A percentile compares a stretch with the other conserved stretches of the same genome.
phyloP scores from a whole-genome alignment of 2,329 filamentous ascomycete genomes.

The Chrysosporium queenslandicum region DNA sequence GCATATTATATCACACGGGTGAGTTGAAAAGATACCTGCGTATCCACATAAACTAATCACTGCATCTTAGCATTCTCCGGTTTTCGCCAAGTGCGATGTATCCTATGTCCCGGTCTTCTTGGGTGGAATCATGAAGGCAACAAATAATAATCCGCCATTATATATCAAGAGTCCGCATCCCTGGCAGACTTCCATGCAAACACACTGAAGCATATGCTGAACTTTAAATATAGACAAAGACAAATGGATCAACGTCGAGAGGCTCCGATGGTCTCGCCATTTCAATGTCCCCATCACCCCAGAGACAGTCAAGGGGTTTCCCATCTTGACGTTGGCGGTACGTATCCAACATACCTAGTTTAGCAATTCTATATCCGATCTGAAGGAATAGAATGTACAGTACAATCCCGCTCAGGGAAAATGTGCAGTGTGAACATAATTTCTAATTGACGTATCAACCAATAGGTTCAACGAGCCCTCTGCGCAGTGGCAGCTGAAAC shows the following conservation, averaged over 20 bases:
- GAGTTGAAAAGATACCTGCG: conserved; percentile 23
- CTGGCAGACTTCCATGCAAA: no score
- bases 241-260: conserved; percentile 47
- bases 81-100: conserved; percentile 46
- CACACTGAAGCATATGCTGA: not conserved
- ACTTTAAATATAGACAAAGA: conserved; percentile 43
- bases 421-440: not conserved
- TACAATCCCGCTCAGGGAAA: not conserved
- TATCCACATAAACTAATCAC: no score
- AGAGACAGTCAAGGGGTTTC: conserved; percentile 42
- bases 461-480: conserved; percentile 42
- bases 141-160: conserved; percentile 46
- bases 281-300: conserved; percentile 47
- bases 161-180: conserved; percentile 44
- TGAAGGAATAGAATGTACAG: not conserved
- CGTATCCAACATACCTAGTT: not conserved
- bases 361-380: conserved; percentile 3
- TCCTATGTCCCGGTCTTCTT: conserved; percentile 51
- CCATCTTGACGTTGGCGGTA: conserved; percentile 41
- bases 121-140: conserved; percentile 49
- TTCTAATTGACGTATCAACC: not conserved
- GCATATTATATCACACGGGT: conserved; percentile 49
- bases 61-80: conserved; percentile 42
- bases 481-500: conserved; percentile 38
- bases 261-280: conserved; percentile 43